Base-by-base conservation (phyloP, 805 yeast species). In the Kodamaea sagamina region DNA sequence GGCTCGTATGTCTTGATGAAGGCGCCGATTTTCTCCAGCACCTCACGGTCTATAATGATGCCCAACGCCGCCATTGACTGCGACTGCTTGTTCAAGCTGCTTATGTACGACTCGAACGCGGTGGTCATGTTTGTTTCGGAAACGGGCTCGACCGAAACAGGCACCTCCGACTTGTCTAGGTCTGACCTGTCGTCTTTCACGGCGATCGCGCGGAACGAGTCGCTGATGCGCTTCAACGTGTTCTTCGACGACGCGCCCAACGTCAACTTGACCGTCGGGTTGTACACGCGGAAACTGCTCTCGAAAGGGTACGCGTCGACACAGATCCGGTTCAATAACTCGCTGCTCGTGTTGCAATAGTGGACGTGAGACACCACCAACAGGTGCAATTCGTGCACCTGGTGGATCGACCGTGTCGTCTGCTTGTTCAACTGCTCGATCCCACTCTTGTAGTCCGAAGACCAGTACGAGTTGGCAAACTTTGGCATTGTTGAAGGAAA, bases 381-480 rank as follows among this genome's bases (percentile, higher is more conserved):
- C 43, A 57, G 59, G 22, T 72, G 57, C 11, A 69, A 55, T 32
- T 70, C 75, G 47, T 71, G 75, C 11, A 69, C 54, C 52, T 71
- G 76, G 24, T 53, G 50, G 21, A 70, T 48, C 4, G 74, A 67
- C 19, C 58, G 52, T 8, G 48, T 43, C 32, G 65, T 58, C 49
- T 68, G 74, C 6, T 45, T 41, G 11, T 57, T 49, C 16, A 71
- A 49, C 31, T 47, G 51, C 26, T 62, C 65, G 13, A 71, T 61
- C 4, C 74, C 72, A 3, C 69, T 49, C 25, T 52, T 54, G 40
- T 65, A 68, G 54, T 71, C 76, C 1, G 74, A 49, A 3, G 74
- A 63, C 74, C 75, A 71, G 55, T 65, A 71, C 29, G 54, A 22
- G 47, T 71, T 69, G 40, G 71, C 60, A 47, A 65, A 68, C 36